Conservation (phyloP, 2,329 filamentous ascomycete genomes). For the Sphaerostilbella broomeana region DNA sequence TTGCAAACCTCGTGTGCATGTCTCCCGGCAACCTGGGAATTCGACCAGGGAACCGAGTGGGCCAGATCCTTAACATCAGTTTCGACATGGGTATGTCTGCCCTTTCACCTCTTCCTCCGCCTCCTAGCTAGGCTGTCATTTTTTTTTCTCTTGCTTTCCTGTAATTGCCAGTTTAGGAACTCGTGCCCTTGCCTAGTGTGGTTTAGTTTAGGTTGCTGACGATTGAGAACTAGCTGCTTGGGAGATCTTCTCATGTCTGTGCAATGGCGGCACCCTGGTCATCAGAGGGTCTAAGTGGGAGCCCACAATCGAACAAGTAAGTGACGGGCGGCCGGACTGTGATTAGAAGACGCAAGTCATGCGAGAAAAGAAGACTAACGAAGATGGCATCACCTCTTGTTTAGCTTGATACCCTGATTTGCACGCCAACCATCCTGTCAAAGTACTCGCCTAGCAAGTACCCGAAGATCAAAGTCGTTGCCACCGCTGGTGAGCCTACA, state of each 20-base stretch:
- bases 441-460: constrained; percentile 41
- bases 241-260: constrained; percentile 52
- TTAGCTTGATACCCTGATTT: constrained; percentile 47
- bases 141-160: too few species aligned
- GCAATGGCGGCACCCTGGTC: constrained; percentile 51
- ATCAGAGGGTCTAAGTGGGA: constrained; percentile 46
- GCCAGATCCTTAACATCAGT: constrained; percentile 50
- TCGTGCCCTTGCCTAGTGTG: neutral
- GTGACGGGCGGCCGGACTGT: constrained; percentile 8
- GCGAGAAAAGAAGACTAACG: constrained; percentile 1
- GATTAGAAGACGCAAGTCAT: neutral
- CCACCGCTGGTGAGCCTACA: constrained; percentile 50
- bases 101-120: neutral
- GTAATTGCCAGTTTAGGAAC: too few species aligned
- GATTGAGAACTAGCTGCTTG: constrained; percentile 42
- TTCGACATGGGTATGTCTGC: constrained; percentile 53
- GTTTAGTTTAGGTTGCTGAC: constrained; percentile 9
- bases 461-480: constrained; percentile 46
- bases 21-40: constrained; percentile 47
- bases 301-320: constrained; percentile 38
- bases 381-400: neutral
- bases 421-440: constrained; percentile 48
- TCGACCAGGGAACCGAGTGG: constrained; percentile 42
- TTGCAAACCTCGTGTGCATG: constrained; percentile 46
- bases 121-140: constrained; percentile 12